Conservation (phyloP, 2,329 filamentous ascomycete species). For the Dactylonectria macrodidyma region DNA sequence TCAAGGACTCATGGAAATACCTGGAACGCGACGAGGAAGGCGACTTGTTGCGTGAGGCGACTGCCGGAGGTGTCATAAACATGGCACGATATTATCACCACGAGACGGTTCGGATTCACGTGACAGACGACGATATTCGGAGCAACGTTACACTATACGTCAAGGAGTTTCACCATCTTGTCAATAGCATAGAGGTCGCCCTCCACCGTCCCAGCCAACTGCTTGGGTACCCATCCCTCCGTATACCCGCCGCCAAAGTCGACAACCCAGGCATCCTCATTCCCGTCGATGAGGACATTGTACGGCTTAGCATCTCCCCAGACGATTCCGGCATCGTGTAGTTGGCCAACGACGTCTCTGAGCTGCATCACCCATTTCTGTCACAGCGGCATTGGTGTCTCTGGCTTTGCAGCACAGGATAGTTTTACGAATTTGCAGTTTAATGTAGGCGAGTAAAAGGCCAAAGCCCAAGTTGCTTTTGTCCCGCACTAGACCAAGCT, state of each 20-base stretch:
- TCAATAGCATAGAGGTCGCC: slow-evolving; percentile 10
- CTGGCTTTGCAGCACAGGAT: too few species aligned
- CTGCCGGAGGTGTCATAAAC: slow-evolving; percentile 53
- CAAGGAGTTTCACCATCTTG: too few species aligned
- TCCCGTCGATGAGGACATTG: background rate
- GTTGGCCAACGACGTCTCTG: background rate
- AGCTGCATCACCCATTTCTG: too few species aligned
- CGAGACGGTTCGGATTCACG: slow-evolving; percentile 54
- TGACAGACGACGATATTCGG: slow-evolving; percentile 52
- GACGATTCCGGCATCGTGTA: slow-evolving; percentile 4
- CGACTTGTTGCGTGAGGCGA: slow-evolving; percentile 55
- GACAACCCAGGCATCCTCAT: slow-evolving; percentile 8
- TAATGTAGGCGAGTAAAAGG: too few species aligned
- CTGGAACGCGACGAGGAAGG: slow-evolving; percentile 59
- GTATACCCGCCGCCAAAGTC: slow-evolving; percentile 19
- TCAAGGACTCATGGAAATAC: slow-evolving; percentile 64
- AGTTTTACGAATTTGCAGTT: too few species aligned
- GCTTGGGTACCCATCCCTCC: background rate
- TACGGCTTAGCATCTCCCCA: slow-evolving; percentile 20
- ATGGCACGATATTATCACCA: slow-evolving; percentile 57
- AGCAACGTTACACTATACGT: slow-evolving; percentile 37
- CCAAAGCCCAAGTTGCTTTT: too few species aligned
- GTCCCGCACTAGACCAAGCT: too few species aligned
- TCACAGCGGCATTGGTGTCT: too few species aligned
- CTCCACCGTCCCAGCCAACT: background rate